Evolutionary conservation across 2,329 filamentous ascomycete species (phyloP), one percentile per base, ranked within the genome.

Genomic region (Hypoxylon sp.): DNA sequence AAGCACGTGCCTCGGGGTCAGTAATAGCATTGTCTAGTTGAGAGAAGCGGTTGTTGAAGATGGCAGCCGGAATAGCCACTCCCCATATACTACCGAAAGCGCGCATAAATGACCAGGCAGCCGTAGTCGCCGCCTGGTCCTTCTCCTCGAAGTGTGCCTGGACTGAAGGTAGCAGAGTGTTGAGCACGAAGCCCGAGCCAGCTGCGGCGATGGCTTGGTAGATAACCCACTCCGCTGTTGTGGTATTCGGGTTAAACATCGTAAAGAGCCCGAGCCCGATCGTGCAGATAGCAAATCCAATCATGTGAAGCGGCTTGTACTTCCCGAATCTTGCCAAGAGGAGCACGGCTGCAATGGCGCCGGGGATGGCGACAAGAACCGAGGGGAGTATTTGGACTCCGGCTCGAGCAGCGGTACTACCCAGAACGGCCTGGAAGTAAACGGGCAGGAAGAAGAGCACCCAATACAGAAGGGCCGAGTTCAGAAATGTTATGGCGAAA

Each of bases 371-470:
- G 11, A 72, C 56, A 11, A 69, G 48, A 3, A 61, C 58, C 6
- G 53, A 31, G 73, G 66, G 56, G 67, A 78, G 72, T 11, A 77
- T 51, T 1, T 71, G 33, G 10, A 75, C 72, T n/a, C 75, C 76
- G 1, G 73, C 59, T 1, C 75, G 68, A 0, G 68, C 60, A 0
- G 82, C 74, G 0, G 76, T 72, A 4, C 74, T 70, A 0, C 69
- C 44, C 0, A 74, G 71, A 0, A 84, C 78, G 1, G 76, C 76
- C 60, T 85, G 81, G 66, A 85, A 84, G 71, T 83, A 85, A 2
- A 85, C 71, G 0, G 82, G 81, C 0, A 84, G 61, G 66, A 83
- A 83, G 44, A 77, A 77, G 0, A 77, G 61, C 2, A 82, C 66
- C 50, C 31, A 35, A 35, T 35, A 35, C 11, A 37, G 33, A 37